A percentile compares a stretch with the other conserved stretches of the same genome.
These are phyloP conservation scores for Austroboletus rostrupii DNA, from an alignment of 1,284 basidiomycete genomes.

Conservation along the genomic window DNA sequence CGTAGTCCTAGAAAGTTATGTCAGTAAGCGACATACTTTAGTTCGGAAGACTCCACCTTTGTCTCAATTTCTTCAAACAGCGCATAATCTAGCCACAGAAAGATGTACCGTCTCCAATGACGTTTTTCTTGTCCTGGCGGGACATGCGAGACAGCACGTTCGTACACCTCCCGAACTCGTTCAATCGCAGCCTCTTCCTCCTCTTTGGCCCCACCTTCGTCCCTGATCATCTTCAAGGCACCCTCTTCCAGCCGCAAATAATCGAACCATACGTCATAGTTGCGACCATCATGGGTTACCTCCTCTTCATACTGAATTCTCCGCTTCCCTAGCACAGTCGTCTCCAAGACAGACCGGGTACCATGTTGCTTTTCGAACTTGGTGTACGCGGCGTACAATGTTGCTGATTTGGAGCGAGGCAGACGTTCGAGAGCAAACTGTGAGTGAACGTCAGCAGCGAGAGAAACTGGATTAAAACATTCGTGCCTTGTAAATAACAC, in stretches of 20 bases:
- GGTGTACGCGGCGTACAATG: conserved; percentile 87
- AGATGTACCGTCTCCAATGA: conserved; percentile 95
- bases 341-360: conserved; percentile 81
- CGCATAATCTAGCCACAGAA: conserved; percentile 95
- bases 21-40: conserved; percentile 8
- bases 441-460: conserved; percentile 1
- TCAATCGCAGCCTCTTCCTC: conserved; percentile 56
- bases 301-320: conserved; percentile 98
- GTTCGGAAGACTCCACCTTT: conserved; percentile 49
- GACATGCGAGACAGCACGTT: conserved; percentile 93
- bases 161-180: conserved; percentile 90
- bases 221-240: conserved; percentile 69
- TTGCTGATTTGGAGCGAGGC: conserved; percentile 84
- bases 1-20: conserved; percentile 58
- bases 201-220: conserved; percentile 70
- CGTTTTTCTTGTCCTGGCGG: conserved; percentile 87
- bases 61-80: conserved; percentile 96
- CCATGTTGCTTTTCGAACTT: conserved; percentile 99
- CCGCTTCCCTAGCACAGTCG: conserved; percentile 93
- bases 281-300: conserved; percentile 79
- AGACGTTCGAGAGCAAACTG: conserved; percentile 91
- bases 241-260: conserved; percentile 92
- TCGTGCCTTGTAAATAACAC: conserved; percentile 92
- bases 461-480: not conserved
- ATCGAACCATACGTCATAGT: conserved; percentile 99